Base-by-base conservation (phyloP, 169 alveolate species). In the Cryptosporidium ubiquitum region DNA sequence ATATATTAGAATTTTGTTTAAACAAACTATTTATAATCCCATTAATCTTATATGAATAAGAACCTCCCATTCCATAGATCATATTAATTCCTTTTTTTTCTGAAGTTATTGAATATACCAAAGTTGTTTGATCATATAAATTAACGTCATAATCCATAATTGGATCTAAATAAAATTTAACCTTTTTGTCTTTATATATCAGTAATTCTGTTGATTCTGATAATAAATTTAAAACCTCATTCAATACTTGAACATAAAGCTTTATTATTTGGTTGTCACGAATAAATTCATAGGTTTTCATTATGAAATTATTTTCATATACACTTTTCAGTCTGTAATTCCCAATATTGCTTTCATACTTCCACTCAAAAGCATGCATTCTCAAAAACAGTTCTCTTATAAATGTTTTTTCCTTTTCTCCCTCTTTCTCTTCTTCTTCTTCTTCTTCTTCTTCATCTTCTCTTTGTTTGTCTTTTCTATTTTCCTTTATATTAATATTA, bases 61-160 rank as follows among this genome's bases (percentile, higher is more conserved):
- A 58, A n/a, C 89, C 89, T 58, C 89, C 89, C 89, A 79, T 79
- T 79, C 70, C 37, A 79, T 79, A 79, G 23, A 79, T 61, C 5
- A 47, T 16, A 12, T 55, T 33, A 29, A 31, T 37, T 2, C 47
- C 74, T 18, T 42, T 14, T 47, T 29, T 61, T 37, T 39, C 51
- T 5, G 89, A 60, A 12, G 51, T 39, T 40, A 79, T 79, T 23
- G 49, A 16, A 64, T 79, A 79, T 42, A 79, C 23, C 7, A 79
- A 39, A 61, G 29, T 40, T 23, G 60, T 79, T 18, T 31, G 29
- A 47, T 79, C 74, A 44, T 79, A 79, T 40, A 49, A 40, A 35
- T 61, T 61, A 12, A 26, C 1, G 23, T 79, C 89, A 61, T 61
- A 79, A 26, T 79, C 89, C 89, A 79, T 79, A 20, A 79, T 40